These are phyloP conservation scores for Amaranthus palmeri DNA, from an alignment of 148 eudicot species.

Conservation along the genomic window DNA sequence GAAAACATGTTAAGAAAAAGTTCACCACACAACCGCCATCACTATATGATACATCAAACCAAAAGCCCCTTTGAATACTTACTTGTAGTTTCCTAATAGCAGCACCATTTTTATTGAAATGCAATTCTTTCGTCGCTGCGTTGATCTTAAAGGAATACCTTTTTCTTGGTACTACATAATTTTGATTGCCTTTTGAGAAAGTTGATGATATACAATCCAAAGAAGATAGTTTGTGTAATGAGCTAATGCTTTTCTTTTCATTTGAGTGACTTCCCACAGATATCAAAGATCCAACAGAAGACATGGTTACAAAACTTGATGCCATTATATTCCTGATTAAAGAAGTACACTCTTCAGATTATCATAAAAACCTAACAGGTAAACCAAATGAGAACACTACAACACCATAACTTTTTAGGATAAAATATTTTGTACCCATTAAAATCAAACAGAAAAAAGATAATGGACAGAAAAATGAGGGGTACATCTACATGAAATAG, in stretches of 20 bases:
- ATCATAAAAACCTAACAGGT: no score
- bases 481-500: no score
- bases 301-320: no score
- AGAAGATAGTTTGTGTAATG: constrained; percentile 32
- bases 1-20: neutral
- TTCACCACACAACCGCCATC: neutral
- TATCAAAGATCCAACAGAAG: constrained; percentile 31
- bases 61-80: neutral
- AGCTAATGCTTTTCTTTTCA: constrained; percentile 31
- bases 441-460: no score
- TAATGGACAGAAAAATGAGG: no score
- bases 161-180: constrained; percentile 20
- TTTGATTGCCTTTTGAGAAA: constrained; percentile 24
- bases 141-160: constrained; percentile 28
- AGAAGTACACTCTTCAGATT: no score
- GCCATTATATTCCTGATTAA: no score
- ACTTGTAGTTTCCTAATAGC: constrained; percentile 52
- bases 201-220: constrained; percentile 35
- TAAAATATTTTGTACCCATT: no score
- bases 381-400: no score
- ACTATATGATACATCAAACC: neutral
- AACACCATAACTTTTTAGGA: no score
- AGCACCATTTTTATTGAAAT: constrained; percentile 50
- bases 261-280: constrained; percentile 33
- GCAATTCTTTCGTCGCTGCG: constrained; percentile 38